phyloP scores from a whole-genome alignment of 106 monocot species.

The Dendrobium chrysotoxum region DNA sequence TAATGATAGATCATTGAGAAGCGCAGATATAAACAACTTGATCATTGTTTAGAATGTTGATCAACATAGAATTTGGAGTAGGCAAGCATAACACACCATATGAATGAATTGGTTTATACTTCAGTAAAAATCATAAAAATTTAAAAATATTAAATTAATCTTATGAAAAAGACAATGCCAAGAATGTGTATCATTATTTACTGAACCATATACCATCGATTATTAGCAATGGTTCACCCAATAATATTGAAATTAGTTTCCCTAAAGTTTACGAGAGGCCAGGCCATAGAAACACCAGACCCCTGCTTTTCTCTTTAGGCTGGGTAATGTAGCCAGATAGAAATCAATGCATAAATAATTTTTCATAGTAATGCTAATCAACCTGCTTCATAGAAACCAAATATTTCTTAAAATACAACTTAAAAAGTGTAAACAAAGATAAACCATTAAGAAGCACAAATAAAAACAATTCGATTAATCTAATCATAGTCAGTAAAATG shows the following conservation, averaged over 20 bases:
- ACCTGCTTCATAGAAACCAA: not conserved
- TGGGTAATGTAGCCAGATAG: not conserved
- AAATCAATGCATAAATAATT: not conserved
- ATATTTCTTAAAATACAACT: not conserved
- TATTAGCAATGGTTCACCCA: slow-evolving; percentile 29
- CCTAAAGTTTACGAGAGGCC: slow-evolving; percentile 35
- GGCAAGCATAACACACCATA: no score
- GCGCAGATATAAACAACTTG: not conserved
- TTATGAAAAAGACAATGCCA: no score
- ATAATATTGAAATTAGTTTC: slow-evolving; percentile 33
- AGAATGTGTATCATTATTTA: slow-evolving; percentile 26
- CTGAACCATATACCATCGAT: slow-evolving; percentile 35
- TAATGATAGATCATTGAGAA: not conserved
- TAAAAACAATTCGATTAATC: no score
- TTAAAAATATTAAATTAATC: no score
- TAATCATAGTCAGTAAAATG: no score
- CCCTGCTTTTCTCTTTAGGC: slow-evolving; percentile 28
- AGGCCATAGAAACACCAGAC: slow-evolving; percentile 21
- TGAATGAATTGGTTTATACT: no score
- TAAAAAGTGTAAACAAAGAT: not conserved
- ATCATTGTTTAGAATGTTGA: not conserved
- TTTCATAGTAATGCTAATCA: not conserved
- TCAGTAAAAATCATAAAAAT: no score
- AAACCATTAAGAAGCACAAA: not conserved
- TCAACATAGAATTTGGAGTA: no score